These are phyloP conservation scores for Cymbomonas tetramitiformis DNA, from an alignment of 139 green algal genomes.

Conservation along the genomic window DNA sequence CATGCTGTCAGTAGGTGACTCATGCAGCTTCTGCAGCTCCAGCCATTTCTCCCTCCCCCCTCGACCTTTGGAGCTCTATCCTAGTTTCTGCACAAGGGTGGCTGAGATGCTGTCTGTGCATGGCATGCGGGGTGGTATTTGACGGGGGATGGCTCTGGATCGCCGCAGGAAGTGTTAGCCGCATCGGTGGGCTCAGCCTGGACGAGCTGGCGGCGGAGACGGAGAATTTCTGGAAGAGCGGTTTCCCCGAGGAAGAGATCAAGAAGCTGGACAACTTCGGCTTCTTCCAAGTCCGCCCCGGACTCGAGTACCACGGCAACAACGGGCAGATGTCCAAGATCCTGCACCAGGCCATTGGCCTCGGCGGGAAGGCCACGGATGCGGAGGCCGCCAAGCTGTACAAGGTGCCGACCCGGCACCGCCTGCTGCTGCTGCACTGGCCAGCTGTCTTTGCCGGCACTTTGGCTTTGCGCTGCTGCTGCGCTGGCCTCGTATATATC, in stretches of 20 bases:
- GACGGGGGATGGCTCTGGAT: no score
- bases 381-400: constrained; percentile 60
- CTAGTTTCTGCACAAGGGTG: no score
- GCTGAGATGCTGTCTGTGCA: no score
- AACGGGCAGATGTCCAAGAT: constrained; percentile 98
- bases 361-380: constrained; percentile 16
- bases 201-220: constrained; percentile 80
- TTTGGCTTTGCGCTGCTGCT: not conserved
- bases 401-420: constrained; percentile 63
- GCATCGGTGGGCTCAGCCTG: constrained; percentile 87
- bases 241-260: constrained; percentile 66
- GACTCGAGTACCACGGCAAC: constrained; percentile 92
- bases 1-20: no score
- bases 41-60: no score
- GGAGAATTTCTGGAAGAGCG: constrained; percentile 75
- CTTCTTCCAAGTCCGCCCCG: constrained; percentile 75
- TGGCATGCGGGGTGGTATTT: no score
- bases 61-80: no score
- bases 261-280: constrained; percentile 95
- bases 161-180: constrained; percentile 70
- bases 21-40: no score
- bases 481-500: not conserved
- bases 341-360: constrained; percentile 91
- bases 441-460: not conserved
- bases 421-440: constrained; percentile 20